These are phyloP conservation scores for Aspergillus arachidicola DNA, from an alignment of 2,329 filamentous ascomycete species.

Conservation along the genomic window DNA sequence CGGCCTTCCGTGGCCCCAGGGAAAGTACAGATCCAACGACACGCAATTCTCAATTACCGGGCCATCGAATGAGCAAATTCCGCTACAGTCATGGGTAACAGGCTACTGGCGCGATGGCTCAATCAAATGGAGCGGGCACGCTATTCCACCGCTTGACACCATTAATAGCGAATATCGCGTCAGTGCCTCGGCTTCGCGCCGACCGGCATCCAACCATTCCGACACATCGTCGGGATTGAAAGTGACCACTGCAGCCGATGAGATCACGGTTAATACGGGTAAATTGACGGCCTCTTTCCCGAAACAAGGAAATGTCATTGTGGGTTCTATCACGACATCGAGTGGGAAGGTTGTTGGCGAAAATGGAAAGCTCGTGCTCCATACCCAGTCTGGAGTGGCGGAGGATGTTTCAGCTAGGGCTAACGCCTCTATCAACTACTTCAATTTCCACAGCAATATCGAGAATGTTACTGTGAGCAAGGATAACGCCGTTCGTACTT, in stretches of 20 bases:
- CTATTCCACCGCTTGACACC: conserved; percentile 49
- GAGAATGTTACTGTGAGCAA: conserved; percentile 54
- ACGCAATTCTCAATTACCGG: conserved; percentile 41
- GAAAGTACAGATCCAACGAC: conserved; percentile 40
- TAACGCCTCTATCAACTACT: conserved; percentile 43
- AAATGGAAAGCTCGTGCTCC: conserved; percentile 55
- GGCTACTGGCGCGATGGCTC: conserved; percentile 64
- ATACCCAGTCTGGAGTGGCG: conserved; percentile 53
- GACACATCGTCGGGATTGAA: conserved; percentile 5
- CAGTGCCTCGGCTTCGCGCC: conserved; percentile 23
- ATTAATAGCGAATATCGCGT: conserved; percentile 50
- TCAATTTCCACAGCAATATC: conserved; percentile 54
- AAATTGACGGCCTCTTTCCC: conserved; percentile 48
- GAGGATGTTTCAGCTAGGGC: conserved; percentile 42
- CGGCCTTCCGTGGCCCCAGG: conserved; percentile 47
- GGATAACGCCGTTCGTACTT: conserved; percentile 45
- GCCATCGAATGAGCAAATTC: conserved; percentile 17
- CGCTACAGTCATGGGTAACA: conserved; percentile 59
- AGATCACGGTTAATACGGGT: conserved; percentile 49
- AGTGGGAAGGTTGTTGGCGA: conserved; percentile 48
- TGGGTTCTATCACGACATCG: conserved; percentile 45
- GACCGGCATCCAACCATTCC: neutral
- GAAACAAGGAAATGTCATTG: conserved; percentile 45
- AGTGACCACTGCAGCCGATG: conserved; percentile 20
- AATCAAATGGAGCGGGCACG: conserved; percentile 64